Evolutionary conservation across 2,329 filamentous ascomycete species (phyloP), one percentile per base, ranked within the genome.

Genomic region (Pseudonectria buxi): DNA sequence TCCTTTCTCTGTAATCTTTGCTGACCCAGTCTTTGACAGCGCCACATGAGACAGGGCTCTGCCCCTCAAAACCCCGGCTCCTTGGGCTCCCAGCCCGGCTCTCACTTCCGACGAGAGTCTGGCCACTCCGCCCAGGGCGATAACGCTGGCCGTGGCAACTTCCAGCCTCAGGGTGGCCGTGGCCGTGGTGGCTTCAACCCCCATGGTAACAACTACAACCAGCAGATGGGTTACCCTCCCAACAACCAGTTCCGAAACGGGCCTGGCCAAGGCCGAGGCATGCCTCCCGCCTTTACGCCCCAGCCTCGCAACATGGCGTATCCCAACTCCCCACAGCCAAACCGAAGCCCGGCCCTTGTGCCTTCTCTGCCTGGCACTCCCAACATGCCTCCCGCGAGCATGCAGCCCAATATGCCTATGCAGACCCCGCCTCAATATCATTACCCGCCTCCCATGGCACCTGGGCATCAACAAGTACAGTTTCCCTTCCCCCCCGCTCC

Each of bases 51-150:
- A 67, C 76, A 81, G 35, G 67, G 73, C 44, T 77, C 78, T 31
- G 69, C 77, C 48, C 72, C 77, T 41, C 76, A 81, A 49, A 74
- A 75, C 47, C 73, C 74, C 41, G 69, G 74, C 45, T 69, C 73
- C 41, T 69, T 79, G 50, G 74, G 72, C 41, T 66, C 76, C 36
- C 83, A 83, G 53, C 72, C 78, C n/a, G 76, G 74, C 29, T 56
- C 67, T 46, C 89, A 96, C 63, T 76, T 86, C 51, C 83, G 90
- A 54, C 83, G 87, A 50, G 84, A 90, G 58, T 95, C 90, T 22
- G 83, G 83, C 26, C 87, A 92, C 55, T 94, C 86, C 14, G 74
- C 79, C 45, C 84, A 90, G 41, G 54, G 59, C 30, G 62, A 64
- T 16, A 57, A 56, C 41, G 52, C 49, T 26, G 45, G 71, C 48